Percentiles rank a stretch among this genome's conserved stretches.
Conservation (phyloP, 805 yeast genomes). For the Suhomyces vadensis region DNA sequence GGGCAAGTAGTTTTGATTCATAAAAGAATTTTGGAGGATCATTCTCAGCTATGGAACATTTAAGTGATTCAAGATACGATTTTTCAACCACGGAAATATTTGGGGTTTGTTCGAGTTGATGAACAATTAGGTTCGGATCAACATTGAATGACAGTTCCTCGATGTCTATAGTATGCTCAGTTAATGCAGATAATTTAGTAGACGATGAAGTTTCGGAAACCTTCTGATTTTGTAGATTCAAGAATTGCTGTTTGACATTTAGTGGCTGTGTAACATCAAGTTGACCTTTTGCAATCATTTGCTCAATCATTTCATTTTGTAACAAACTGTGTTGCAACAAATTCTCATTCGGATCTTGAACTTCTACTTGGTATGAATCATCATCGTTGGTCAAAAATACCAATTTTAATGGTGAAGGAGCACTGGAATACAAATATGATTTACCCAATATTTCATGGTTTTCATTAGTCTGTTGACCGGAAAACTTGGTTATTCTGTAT, state of each 20-base stretch:
- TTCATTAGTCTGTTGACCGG: conserved; percentile 26
- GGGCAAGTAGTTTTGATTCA: conserved; percentile 20
- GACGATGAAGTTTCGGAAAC: neutral
- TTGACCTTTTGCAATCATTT: neutral
- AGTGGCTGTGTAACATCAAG: conserved; percentile 1
- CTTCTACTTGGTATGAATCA: conserved; percentile 24
- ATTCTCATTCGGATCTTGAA: conserved; percentile 16
- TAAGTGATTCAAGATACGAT: conserved; percentile 20
- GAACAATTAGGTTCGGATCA: conserved; percentile 18
- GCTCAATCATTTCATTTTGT: conserved; percentile 23
- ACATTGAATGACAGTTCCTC: conserved; percentile 26
- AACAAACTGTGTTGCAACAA: conserved; percentile 21
- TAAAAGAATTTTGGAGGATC: conserved; percentile 24
- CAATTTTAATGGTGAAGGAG: conserved; percentile 31
- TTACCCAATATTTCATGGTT: conserved; percentile 31
- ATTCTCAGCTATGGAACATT: conserved; percentile 14
- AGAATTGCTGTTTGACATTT: neutral
- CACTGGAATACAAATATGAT: conserved; percentile 26
- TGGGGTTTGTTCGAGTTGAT: conserved; percentile 12
- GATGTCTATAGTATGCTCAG: conserved; percentile 13
- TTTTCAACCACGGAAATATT: conserved; percentile 12
- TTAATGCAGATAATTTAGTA: neutral
- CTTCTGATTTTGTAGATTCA: neutral
- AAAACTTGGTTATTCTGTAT: conserved; percentile 17
- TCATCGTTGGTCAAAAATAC: conserved; percentile 27